Evolutionary conservation across 2,329 filamentous ascomycete genomes (phyloP).

Genomic region (Paracoccidioides lutzii): DNA sequence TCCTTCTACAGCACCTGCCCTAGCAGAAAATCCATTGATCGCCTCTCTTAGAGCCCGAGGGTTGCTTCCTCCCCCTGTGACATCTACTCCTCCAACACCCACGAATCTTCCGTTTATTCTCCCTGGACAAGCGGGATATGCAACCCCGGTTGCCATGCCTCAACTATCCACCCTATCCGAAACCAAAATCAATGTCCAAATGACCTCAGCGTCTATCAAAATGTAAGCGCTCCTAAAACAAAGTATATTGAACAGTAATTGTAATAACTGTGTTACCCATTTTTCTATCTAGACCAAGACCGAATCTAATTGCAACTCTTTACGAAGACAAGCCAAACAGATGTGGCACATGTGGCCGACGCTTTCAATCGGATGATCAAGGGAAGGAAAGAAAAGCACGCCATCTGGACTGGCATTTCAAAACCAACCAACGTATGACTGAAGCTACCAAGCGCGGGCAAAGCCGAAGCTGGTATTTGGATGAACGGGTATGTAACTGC

Average conservation of each 20-base stretch:
- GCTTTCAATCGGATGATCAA: constrained; percentile 64
- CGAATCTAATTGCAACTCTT: constrained; percentile 58
- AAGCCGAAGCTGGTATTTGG: constrained; percentile 89
- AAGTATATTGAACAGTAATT: not conserved
- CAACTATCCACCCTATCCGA: constrained; percentile 20
- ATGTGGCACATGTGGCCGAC: constrained; percentile 80
- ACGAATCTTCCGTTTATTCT: constrained; percentile 32
- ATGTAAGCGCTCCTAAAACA: constrained; percentile 41
- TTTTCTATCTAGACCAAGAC: constrained; percentile 48
- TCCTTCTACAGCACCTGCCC: constrained; percentile 21
- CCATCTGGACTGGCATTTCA: constrained; percentile 98
- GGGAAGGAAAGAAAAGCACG: constrained; percentile 76
- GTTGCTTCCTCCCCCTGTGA: constrained; percentile 42
- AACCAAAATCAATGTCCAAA: constrained; percentile 30
- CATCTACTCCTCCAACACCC: constrained; percentile 29
- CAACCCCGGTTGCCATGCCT: constrained; percentile 25
- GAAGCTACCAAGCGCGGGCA: constrained; percentile 77
- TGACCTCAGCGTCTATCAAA: constrained; percentile 59
- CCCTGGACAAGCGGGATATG: constrained; percentile 24
- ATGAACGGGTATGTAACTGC: constrained; percentile 55
- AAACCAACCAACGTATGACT: constrained; percentile 74
- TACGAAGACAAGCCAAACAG: constrained; percentile 75
- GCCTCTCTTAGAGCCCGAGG: constrained; percentile 57
- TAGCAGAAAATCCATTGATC: constrained; percentile 48
- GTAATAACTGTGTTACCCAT: not conserved